Percentiles rank a stretch among this genome's conserved stretches.
phyloP scores from a whole-genome alignment of 306 rosid genomes.

The Ormosia semicastrata region DNA sequence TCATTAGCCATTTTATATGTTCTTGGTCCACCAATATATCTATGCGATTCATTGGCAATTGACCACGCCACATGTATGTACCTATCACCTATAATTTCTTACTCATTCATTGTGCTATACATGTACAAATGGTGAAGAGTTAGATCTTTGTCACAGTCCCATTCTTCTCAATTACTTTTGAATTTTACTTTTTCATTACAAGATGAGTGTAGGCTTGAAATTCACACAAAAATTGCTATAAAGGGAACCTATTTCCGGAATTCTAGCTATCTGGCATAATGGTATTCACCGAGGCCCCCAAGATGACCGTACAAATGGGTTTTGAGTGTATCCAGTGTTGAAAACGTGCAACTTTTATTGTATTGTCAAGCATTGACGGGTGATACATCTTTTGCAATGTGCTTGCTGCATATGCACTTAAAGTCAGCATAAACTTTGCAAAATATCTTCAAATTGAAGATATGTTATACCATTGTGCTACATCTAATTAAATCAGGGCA shows the following conservation, averaged over 20 bases:
- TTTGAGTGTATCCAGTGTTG: not conserved
- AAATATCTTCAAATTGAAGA: slow-evolving; percentile 34
- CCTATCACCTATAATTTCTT: too few species aligned
- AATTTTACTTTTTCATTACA: too few species aligned
- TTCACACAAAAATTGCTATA: not conserved
- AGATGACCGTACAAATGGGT: slow-evolving; percentile 17
- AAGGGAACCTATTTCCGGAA: slow-evolving; percentile 17
- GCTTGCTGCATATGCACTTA: slow-evolving; percentile 34
- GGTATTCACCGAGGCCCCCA: not conserved
- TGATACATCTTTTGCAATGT: not conserved
- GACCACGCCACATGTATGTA: too few species aligned
- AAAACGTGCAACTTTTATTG: slow-evolving; percentile 16
- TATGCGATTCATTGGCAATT: too few species aligned
- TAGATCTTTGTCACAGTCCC: too few species aligned
- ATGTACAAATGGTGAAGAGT: too few species aligned
- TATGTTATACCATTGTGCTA: not conserved
- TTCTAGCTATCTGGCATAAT: slow-evolving; percentile 1
- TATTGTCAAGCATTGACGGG: slow-evolving; percentile 14
- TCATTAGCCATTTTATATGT: not conserved
- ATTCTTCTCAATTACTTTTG: too few species aligned
- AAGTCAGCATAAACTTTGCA: slow-evolving; percentile 32
- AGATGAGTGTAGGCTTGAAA: not conserved
- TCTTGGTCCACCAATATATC: too few species aligned
- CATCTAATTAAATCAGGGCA: not conserved
- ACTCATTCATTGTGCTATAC: too few species aligned